phyloP scores from a whole-genome alignment of 768 basidiomycete genomes.

The Lactifluus subvellereus region DNA sequence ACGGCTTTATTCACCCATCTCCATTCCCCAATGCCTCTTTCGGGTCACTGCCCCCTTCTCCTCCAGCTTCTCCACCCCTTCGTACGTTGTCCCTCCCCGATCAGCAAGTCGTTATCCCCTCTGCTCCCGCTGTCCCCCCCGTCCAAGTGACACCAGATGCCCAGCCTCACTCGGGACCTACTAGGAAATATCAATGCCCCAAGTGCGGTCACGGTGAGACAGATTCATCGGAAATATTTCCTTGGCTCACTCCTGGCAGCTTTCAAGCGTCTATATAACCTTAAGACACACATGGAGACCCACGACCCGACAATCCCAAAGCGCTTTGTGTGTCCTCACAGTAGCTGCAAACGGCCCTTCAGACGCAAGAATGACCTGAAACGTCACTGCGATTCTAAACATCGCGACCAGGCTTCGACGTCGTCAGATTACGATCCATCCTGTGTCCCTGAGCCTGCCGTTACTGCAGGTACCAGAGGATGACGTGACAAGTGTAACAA shows the following conservation, averaged over 20 bases:
- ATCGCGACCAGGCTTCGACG: conserved; percentile 34
- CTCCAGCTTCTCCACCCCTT: conserved; percentile 13
- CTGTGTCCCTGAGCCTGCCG: not conserved
- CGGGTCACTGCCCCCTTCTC: conserved; percentile 18
- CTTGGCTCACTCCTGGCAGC: conserved; percentile 39
- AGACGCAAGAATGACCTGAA: conserved; percentile 92
- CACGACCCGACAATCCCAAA: conserved; percentile 90
- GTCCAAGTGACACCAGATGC: conserved; percentile 33
- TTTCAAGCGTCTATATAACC: conserved; percentile 88
- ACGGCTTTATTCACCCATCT: not conserved
- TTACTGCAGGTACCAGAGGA: too few species aligned
- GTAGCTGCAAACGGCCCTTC: conserved; percentile 84
- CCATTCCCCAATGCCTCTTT: conserved; percentile 8
- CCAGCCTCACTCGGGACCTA: conserved; percentile 52
- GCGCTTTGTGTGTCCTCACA: conserved; percentile 70
- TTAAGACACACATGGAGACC: conserved; percentile 93
- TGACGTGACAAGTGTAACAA: conserved; percentile 26
- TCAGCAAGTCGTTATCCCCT: conserved; percentile 39
- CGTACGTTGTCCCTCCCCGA: conserved; percentile 38
- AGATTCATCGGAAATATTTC: conserved; percentile 10
- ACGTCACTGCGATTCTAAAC: conserved; percentile 81
- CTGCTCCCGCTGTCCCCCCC: conserved; percentile 38
- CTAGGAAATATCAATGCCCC: conserved; percentile 73
- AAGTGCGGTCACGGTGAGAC: conserved; percentile 66
- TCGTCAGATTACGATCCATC: conserved; percentile 21